phyloP scores from a whole-genome alignment of 140 eudicot species.

The Cichorium intybus region DNA sequence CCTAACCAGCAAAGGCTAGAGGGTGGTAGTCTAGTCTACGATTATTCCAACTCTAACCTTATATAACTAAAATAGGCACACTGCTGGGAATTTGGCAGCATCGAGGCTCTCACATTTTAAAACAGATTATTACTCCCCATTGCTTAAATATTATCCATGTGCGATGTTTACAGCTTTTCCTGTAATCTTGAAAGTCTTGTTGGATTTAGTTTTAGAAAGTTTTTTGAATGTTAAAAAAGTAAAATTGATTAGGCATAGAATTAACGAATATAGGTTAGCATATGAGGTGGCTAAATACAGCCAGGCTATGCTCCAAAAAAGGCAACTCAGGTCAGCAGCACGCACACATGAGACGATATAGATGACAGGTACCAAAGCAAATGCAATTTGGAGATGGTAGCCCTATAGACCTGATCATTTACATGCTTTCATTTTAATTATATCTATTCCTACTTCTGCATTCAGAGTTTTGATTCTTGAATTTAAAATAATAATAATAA shows the following conservation, averaged over 20 bases:
- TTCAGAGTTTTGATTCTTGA: not conserved
- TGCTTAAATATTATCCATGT: slow-evolving; percentile 21
- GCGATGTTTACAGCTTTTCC: slow-evolving; percentile 12
- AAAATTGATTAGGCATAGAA: slow-evolving; percentile 5
- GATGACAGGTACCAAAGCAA: slow-evolving; percentile 19
- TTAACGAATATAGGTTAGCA: slow-evolving; percentile 9
- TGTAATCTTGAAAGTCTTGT: not conserved
- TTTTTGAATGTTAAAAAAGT: not conserved
- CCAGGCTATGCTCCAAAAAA: slow-evolving; percentile 18
- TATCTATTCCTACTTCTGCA: not conserved
- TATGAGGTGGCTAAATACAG: slow-evolving; percentile 2
- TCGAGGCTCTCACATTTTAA: slow-evolving; percentile 27
- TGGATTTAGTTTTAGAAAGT: not conserved
- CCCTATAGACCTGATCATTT: slow-evolving; percentile 13
- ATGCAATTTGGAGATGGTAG: not conserved
- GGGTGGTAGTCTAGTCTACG: slow-evolving; percentile 16
- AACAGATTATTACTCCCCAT: slow-evolving; percentile 3
- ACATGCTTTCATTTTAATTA: not conserved
- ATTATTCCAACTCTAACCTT: slow-evolving; percentile 40
- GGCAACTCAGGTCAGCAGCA: slow-evolving; percentile 20
- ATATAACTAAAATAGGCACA: slow-evolving; percentile 42
- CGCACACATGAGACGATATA: slow-evolving; percentile 16
- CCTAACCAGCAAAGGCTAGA: slow-evolving; percentile 14
- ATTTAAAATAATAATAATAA: not conserved
- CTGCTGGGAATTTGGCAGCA: slow-evolving; percentile 30